Base-by-base conservation (phyloP, 208 protist genomes). In the Trypanosoma cruzi region DNA sequence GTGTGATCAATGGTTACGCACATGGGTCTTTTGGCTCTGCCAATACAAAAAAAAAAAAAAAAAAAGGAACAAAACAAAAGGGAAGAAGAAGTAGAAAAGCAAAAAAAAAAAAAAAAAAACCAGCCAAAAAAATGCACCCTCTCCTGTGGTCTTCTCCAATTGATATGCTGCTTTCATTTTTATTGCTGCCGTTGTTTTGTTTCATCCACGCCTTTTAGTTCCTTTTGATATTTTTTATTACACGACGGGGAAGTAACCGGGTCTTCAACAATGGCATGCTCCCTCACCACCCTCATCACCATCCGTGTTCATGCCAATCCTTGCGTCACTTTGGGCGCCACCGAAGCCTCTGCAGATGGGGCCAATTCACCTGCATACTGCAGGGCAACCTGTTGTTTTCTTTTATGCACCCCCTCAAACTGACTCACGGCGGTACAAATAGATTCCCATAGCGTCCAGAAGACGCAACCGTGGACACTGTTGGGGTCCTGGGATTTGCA, bases 381-480 rank as follows among this genome's bases (percentile, higher is more conserved):
- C 14, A 88, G 80, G 2, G 65, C 52, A 18, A 83, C 81, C 71
- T 94, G 89, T 58, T 92, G 81, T 1, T 75, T 77, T 14, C 84
- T 71, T 42, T 82, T 80, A 32, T 80, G 67, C 36, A 95, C 84
- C 49, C 72, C 76, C 62, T 89, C 85, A 40, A 93, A 91, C 73
- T 92, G 81, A 18, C 68, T 68, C 55, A 84, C 64, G 29, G 64
- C 79, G 29, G 63, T 69, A 55, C 87, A 96, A 49, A 90, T 82
- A 0, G 81, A 85, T 58, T 93, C 84, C 88, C 90, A 96, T 40
- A 88, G 64, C 20, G 66, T 66, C 88, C 90, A 96, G 68, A 88
- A 96, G 26, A 81, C 68, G 44, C 71, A 58, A 18, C 87, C 90
- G 58, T 85, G 77, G 16, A 60, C 34, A 31, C 73, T 85, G 10